These are phyloP conservation scores for Corinectria fuckeliana DNA, from an alignment of 2,329 filamentous ascomycete species.

Conservation along the genomic window DNA sequence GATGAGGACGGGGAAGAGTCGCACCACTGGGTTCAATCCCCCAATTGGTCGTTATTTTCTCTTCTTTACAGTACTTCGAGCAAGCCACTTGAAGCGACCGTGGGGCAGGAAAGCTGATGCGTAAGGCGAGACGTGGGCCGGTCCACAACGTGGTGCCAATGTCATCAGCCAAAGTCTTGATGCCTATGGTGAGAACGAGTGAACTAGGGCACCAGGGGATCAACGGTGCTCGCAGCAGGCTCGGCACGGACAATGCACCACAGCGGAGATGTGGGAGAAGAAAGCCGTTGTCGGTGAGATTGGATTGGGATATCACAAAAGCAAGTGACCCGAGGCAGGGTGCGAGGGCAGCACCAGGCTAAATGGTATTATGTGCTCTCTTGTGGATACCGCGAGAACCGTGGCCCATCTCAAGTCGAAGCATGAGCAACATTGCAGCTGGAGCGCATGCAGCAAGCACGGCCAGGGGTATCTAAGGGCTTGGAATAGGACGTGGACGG, in stretches of 20 bases:
- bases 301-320: slow-evolving; percentile 26
- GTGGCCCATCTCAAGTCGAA: slow-evolving; percentile 12
- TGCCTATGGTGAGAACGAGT: slow-evolving; percentile 9
- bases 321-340: slow-evolving; percentile 12
- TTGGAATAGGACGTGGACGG: slow-evolving; percentile 15
- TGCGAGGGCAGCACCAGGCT: slow-evolving; percentile 28
- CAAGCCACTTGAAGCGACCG: slow-evolving; percentile 27
- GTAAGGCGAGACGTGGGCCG: slow-evolving; percentile 19
- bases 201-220: slow-evolving; percentile 22
- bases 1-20: slow-evolving; percentile 5
- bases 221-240: slow-evolving; percentile 13
- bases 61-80: too few species aligned
- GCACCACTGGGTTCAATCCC: slow-evolving; percentile 22
- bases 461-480: slow-evolving; percentile 13
- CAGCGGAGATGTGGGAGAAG: slow-evolving; percentile 1
- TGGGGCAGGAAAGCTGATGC: slow-evolving; percentile 16
- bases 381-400: slow-evolving; percentile 27
- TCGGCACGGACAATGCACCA: slow-evolving; percentile 9
- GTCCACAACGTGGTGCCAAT: slow-evolving; percentile 14
- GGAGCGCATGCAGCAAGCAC: slow-evolving; percentile 31
- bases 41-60: slow-evolving; percentile 25
- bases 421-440: slow-evolving; percentile 33
- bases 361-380: slow-evolving; percentile 25
- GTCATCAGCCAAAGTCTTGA: slow-evolving; percentile 19
- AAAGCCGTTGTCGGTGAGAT: slow-evolving; percentile 19